Evolutionary conservation across 129 eudicot species (phyloP), one percentile per base, ranked within the genome.

Genomic region (Lonicera japonica): DNA sequence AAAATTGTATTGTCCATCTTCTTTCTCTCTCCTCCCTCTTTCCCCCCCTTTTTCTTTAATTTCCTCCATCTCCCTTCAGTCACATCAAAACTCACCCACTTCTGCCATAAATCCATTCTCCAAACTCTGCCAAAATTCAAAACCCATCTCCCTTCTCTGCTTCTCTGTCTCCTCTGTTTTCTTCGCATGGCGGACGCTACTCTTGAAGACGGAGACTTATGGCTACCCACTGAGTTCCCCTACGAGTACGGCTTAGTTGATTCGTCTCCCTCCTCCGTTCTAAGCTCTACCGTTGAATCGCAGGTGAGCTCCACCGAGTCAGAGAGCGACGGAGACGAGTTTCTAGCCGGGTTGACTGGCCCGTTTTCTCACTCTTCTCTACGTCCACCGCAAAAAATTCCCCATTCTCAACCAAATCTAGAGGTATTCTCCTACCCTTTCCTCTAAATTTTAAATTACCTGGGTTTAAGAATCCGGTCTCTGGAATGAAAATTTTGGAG

Each of bases 241-340:
- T 68, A 52, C 63, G 78, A 75, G 47, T 0, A 64, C 18, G 40
- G 60, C 36, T 15, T 12, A 0, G 14, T 45, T 15, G n/a, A 15
- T 15, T 45, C 51, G 51, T 45, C 51, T 15, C 6, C 36, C 36
- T 29, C 36, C 36, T 29, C 36, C 36, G 6, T 29, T 29, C 6
- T 29, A 2, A 29, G 36, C 36, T 70, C 69, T 5, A 63, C 68
- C 3, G 58, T 62, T 5, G 70, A 66, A 21, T 58, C 71, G 20
- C 1, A 21, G 18, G 14, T 29, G 10, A 51, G 66, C 56, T 76
- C 82, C 11, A 67, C 77, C 11, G 78, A 77, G 58, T 79, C 82
- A 0, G 88, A 78, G 48, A 70, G 83, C 53, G 82, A 80, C 61
- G 88, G 78, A 15, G 88, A 75, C 0, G 85, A 78, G 5, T 58